These are phyloP conservation scores for Colletotrichum costaricense DNA, from an alignment of 2,329 filamentous ascomycete species.

Conservation along the genomic window DNA sequence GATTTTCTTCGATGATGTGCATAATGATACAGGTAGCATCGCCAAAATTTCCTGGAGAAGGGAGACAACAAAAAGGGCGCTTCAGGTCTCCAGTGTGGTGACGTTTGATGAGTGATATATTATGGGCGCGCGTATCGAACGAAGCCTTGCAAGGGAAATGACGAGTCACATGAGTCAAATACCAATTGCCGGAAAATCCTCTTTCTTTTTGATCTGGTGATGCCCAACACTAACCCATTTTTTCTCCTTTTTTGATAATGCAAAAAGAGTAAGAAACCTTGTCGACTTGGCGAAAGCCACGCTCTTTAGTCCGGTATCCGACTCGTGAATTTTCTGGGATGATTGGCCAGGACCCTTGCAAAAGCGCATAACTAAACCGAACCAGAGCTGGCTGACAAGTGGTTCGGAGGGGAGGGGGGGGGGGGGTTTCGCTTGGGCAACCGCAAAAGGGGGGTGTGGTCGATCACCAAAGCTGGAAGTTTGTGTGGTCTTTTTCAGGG, in stretches of 20 bases:
- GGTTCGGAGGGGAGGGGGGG: neutral
- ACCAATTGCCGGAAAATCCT: neutral
- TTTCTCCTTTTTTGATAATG: neutral
- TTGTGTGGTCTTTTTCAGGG: neutral
- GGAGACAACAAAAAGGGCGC: neutral
- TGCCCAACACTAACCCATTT: neutral
- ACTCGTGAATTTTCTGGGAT: neutral
- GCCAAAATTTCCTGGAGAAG: neutral
- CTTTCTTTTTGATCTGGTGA: neutral
- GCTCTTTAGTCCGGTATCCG: neutral
- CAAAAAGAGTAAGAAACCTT: neutral
- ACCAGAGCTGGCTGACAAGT: neutral
- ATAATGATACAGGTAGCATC: neutral
- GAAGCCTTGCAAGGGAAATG: neutral
- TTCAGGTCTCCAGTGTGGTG: neutral
- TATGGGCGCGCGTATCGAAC: neutral
- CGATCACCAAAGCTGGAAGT: neutral
- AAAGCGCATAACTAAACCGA: too few relatives aligned
- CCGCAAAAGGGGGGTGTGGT: neutral
- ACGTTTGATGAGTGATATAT: neutral
- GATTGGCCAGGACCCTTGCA: slow-evolving; percentile 4
- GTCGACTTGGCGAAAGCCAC: neutral
- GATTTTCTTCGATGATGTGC: neutral
- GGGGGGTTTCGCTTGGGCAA: too few relatives aligned
- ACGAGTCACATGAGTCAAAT: neutral